These are phyloP conservation scores for Fusarium nanum DNA, from an alignment of 2,329 filamentous ascomycete species.

Conservation along the genomic window DNA sequence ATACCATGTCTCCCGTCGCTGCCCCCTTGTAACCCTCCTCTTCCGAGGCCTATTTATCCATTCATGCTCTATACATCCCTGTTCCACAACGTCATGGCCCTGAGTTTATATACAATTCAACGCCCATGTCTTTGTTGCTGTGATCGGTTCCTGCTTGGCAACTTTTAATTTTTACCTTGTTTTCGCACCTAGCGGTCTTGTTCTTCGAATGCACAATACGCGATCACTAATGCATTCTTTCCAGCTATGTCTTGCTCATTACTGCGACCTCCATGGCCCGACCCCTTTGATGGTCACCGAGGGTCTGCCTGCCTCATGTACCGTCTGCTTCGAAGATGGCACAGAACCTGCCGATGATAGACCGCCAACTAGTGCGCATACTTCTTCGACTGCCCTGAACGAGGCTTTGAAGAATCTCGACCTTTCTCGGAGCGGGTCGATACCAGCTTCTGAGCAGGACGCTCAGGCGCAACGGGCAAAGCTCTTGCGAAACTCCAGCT, in stretches of 20 bases:
- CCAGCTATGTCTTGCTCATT: conserved; percentile 76
- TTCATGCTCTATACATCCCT: conserved; percentile 35
- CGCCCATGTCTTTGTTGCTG: conserved; percentile 31
- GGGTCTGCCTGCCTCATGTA: conserved; percentile 70
- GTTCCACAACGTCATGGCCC: conserved; percentile 42
- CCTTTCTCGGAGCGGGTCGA: conserved; percentile 58
- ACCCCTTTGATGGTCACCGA: conserved; percentile 78
- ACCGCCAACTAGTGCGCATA: conserved; percentile 56
- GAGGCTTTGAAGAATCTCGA: conserved; percentile 63
- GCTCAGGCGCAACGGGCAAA: conserved; percentile 57
- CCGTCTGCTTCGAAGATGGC: conserved; percentile 65
- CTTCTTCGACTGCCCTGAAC: conserved; percentile 55
- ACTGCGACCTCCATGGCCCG: conserved; percentile 76
- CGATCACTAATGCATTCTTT: conserved; percentile 52
- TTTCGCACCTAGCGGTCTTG: conserved; percentile 14
- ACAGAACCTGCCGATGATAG: conserved; percentile 48
- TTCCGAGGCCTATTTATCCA: conserved; percentile 24
- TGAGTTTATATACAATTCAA: conserved; percentile 35
- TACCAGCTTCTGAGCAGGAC: conserved; percentile 59
- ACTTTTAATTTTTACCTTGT: conserved; percentile 7
- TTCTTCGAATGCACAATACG: conserved; percentile 47
- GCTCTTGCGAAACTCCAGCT: conserved; percentile 55
- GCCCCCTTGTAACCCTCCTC: conserved; percentile 28
- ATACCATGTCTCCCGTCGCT: conserved; percentile 27
- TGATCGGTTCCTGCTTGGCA: conserved; percentile 22